phyloP scores from a whole-genome alignment of 106 monocot species.

The Agapanthus africanus region DNA sequence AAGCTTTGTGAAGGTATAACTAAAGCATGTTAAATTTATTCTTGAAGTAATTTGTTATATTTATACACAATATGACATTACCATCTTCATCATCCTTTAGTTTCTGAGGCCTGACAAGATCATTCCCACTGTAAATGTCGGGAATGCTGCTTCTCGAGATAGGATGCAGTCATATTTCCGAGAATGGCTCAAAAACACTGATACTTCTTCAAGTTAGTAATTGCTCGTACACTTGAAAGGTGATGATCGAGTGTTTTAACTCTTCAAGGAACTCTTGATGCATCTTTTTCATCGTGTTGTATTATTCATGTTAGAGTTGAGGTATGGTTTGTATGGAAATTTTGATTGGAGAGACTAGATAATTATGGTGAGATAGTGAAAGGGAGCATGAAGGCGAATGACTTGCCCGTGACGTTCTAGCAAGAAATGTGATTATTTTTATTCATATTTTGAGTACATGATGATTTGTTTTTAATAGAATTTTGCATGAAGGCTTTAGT shows the following conservation, averaged over 20 bases:
- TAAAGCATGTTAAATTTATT: not conserved
- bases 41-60: not conserved
- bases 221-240: not conserved
- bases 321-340: too few relatives aligned
- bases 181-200: slow-evolving; percentile 37
- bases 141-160: slow-evolving; percentile 42
- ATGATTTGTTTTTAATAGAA: too few relatives aligned
- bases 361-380: too few relatives aligned
- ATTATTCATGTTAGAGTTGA: not conserved
- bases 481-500: too few relatives aligned
- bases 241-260: not conserved
- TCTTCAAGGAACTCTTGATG: not conserved
- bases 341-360: too few relatives aligned
- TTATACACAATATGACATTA: not conserved
- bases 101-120: slow-evolving; percentile 62
- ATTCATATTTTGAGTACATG: too few relatives aligned
- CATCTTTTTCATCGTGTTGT: not conserved
- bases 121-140: slow-evolving; percentile 64
- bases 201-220: not conserved
- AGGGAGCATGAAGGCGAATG: too few relatives aligned
- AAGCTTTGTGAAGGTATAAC: slow-evolving; percentile 56
- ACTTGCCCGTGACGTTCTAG: too few relatives aligned
- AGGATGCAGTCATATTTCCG: slow-evolving; percentile 57
- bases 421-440: too few relatives aligned
- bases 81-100: slow-evolving; percentile 16